Base-by-base conservation (phyloP, 257 asterid genomes). In the Solanum commersonii region DNA sequence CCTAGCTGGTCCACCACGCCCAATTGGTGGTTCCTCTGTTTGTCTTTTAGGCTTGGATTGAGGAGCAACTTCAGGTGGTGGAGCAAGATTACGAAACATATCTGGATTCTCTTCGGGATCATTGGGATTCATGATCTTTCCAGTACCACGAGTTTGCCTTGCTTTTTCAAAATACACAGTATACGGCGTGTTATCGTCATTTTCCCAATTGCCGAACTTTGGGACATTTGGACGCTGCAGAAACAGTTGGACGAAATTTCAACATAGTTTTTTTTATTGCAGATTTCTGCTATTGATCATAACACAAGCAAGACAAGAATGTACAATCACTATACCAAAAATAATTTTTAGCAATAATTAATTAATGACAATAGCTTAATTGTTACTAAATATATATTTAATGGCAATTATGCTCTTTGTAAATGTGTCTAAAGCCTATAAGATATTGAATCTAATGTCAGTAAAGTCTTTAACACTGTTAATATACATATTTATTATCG, bases 191-290 rank as follows among this genome's bases (percentile, higher is more conserved):
- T 90, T 84, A 63, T 92, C 92, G 8, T 92, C 95, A 16, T 77
- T 88, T n/a, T 94, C 96, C 99, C 99, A 96, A 89, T 94, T 91
- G 60, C 99, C 99, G 60, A 95, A 96, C 89, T 93, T 86, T 3
- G 98, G 98, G 84, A 96, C 98, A 86, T 33, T 92, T 38, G 95
- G 42, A 34, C 95, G 92, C 95, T 96, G 96, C 87, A 85, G 74
- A 25, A n/a, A 59, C 46, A 86, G 84, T 67, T 44, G 10, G 15
- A 44, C 29, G 18, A 27, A 46, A 81, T 20, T 16, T 81, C 67
- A 13, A 81, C 42, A 10, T 16, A 79, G 67, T 20, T 81, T n/a
- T n/a, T n/a, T 16, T 14, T 2, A 22, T 60, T 60, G 88, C 70
- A 49, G 42, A 23, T 22, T 86, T 44, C 33, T 13, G n/a, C 4